A percentile compares a stretch with the other conserved stretches of the same genome.
These are phyloP conservation scores for Herpetospermum pedunculosum DNA, from an alignment of 306 rosid species.

Conservation along the genomic window DNA sequence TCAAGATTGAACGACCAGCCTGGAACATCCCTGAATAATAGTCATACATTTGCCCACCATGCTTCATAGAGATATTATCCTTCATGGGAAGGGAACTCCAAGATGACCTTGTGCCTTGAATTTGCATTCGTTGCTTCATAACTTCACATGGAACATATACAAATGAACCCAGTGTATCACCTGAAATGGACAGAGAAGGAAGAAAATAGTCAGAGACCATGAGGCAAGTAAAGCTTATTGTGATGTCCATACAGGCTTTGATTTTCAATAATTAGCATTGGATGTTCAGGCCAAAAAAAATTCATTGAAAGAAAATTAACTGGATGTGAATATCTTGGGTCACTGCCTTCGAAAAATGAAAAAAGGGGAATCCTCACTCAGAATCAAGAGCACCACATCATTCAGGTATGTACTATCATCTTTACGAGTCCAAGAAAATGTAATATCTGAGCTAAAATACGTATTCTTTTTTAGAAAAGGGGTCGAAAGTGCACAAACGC, in stretches of 20 bases:
- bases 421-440: background rate
- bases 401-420: background rate
- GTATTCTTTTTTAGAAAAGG: background rate
- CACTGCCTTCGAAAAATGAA: background rate
- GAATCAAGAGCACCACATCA: background rate
- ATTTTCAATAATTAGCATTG: background rate
- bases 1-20: slow-evolving; percentile 78
- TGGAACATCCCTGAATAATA: slow-evolving; percentile 78
- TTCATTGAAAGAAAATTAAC: background rate
- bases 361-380: background rate
- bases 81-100: slow-evolving; percentile 51
- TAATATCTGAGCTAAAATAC: background rate
- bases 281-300: background rate
- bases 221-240: background rate
- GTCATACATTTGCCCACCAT: slow-evolving; percentile 45
- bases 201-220: background rate
- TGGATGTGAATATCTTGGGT: background rate
- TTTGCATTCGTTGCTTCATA: slow-evolving; percentile 88
- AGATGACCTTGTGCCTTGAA: slow-evolving; percentile 69
- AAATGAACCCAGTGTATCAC: slow-evolving; percentile 87
- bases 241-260: background rate
- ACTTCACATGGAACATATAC: slow-evolving; percentile 96
- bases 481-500: background rate
- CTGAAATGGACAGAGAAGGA: slow-evolving; percentile 31
- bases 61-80: slow-evolving; percentile 32